phyloP scores from a whole-genome alignment of 2,329 filamentous ascomycete species.

The Diplodia seriata region DNA sequence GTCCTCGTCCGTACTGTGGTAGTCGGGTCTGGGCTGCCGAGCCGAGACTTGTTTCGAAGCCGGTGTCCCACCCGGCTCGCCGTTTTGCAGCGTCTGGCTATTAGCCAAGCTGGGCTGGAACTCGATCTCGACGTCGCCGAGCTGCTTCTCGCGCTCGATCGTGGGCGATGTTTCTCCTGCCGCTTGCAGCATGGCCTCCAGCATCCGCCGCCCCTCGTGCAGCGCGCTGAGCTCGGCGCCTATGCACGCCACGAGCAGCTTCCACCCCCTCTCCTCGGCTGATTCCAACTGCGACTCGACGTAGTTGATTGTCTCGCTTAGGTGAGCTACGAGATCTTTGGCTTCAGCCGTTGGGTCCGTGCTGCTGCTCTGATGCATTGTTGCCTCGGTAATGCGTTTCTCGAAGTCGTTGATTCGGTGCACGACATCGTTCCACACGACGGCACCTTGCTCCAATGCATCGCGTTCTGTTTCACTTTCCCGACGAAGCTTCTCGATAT shows the following conservation, averaged over 20 bases:
- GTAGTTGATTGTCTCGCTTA: conserved; percentile 63
- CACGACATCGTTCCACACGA: conserved; percentile 70
- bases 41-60: conserved; percentile 20
- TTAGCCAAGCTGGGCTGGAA: conserved; percentile 30
- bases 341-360: conserved; percentile 37
- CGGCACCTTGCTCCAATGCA: conserved; percentile 71
- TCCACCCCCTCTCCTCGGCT: conserved; percentile 72
- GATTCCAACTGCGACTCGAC: conserved; percentile 62
- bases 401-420: conserved; percentile 70
- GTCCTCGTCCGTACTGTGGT: conserved; percentile 53
- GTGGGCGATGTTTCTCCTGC: conserved; percentile 39
- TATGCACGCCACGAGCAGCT: conserved; percentile 75
- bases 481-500: conserved; percentile 62
- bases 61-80: conserved; percentile 18
- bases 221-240: conserved; percentile 76
- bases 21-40: conserved; percentile 35
- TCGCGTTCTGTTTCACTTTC: conserved; percentile 67
- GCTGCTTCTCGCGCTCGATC: conserved; percentile 25
- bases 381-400: conserved; percentile 62
- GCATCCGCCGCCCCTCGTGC: conserved; percentile 63
- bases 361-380: conserved; percentile 50
- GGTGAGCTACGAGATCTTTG: conserved; percentile 57
- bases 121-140: conserved; percentile 30
- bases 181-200: conserved; percentile 49
- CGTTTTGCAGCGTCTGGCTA: conserved; percentile 30